Percentiles rank a stretch among this genome's conserved stretches.
phyloP scores from a whole-genome alignment of 805 yeast species.

The Tetrapisispora nanseiensis region DNA sequence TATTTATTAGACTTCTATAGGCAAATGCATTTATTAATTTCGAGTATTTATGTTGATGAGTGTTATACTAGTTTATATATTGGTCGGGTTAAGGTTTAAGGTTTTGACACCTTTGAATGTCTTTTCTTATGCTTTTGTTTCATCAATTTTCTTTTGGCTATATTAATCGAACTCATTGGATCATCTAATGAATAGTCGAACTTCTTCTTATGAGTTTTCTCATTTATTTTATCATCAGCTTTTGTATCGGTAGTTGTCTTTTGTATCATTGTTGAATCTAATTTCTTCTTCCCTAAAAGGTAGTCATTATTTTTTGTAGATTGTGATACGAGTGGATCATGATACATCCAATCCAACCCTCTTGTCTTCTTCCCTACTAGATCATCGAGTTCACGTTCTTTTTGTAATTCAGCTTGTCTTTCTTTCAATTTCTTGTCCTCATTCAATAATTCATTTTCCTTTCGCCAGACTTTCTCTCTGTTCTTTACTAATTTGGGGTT shows the following conservation, averaged over 20 bases:
- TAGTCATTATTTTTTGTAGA: constrained; percentile 12
- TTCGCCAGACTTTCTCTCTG: constrained; percentile 74
- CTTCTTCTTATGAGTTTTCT: constrained; percentile 1
- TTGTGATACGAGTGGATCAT: background rate
- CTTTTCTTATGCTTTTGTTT: background rate
- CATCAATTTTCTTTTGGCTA: background rate
- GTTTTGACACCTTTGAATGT: background rate
- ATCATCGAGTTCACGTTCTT: constrained; percentile 52
- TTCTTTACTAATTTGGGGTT: constrained; percentile 82
- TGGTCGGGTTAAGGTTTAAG: background rate
- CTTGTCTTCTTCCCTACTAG: constrained; percentile 35
- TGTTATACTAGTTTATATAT: too few species aligned
- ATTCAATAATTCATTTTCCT: constrained; percentile 67
- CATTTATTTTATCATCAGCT: too few species aligned
- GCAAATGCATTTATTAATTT: too few species aligned
- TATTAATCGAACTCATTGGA: constrained; percentile 20
- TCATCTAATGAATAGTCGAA: constrained; percentile 18
- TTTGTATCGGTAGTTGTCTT: too few species aligned
- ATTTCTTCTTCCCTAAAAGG: constrained; percentile 15
- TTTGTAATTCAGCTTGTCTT: constrained; percentile 50
- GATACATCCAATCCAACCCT: constrained; percentile 83
- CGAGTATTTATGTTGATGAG: too few species aligned
- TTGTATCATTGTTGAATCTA: constrained; percentile 11
- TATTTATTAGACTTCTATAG: too few species aligned
- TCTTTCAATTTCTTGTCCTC: constrained; percentile 58